Evolutionary conservation across 179 eudicot genomes (phyloP).

Genomic region (Camellia oleifera): DNA sequence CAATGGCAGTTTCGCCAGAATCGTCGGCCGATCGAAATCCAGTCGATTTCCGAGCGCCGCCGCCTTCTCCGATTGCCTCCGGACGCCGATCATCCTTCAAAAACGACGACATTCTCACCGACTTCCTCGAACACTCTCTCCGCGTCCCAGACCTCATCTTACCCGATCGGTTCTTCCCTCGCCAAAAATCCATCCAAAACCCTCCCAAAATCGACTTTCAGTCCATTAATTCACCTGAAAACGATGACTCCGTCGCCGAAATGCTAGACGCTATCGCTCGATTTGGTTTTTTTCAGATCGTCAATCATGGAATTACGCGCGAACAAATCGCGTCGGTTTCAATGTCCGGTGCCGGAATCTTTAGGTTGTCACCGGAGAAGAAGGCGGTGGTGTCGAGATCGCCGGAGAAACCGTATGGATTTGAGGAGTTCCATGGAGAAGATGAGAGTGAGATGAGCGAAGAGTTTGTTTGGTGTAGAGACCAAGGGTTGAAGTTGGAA

Average conservation of each 20-base stretch:
- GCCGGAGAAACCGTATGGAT: constrained; percentile 49
- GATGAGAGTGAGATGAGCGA: constrained; percentile 48
- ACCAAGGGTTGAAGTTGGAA: constrained; percentile 34
- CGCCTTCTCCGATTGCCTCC: constrained; percentile 77
- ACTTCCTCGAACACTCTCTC: constrained; percentile 59
- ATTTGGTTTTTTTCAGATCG: constrained; percentile 67
- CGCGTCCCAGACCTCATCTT: constrained; percentile 70
- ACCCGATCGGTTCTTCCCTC: constrained; percentile 70
- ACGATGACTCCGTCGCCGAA: constrained; percentile 7
- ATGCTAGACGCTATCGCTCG: constrained; percentile 33
- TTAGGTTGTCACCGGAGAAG: constrained; percentile 42
- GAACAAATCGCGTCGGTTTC: constrained; percentile 32
- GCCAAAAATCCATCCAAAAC: constrained; percentile 38
- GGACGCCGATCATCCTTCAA: constrained; percentile 67
- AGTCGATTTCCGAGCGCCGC: constrained; percentile 76
- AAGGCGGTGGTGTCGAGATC: constrained; percentile 45
- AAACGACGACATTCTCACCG: constrained; percentile 64
- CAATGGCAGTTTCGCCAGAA: constrained; percentile 29
- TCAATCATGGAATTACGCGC: constrained; percentile 56
- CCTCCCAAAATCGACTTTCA: constrained; percentile 53
- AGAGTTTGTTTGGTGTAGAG: constrained; percentile 75
- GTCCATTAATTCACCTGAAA: neutral
- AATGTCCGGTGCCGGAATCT: constrained; percentile 38
- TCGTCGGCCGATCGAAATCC: constrained; percentile 15
- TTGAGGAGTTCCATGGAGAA: constrained; percentile 56